phyloP scores from a whole-genome alignment of 495 filamentous ascomycete species.

The Hypoxylon perforatum region DNA sequence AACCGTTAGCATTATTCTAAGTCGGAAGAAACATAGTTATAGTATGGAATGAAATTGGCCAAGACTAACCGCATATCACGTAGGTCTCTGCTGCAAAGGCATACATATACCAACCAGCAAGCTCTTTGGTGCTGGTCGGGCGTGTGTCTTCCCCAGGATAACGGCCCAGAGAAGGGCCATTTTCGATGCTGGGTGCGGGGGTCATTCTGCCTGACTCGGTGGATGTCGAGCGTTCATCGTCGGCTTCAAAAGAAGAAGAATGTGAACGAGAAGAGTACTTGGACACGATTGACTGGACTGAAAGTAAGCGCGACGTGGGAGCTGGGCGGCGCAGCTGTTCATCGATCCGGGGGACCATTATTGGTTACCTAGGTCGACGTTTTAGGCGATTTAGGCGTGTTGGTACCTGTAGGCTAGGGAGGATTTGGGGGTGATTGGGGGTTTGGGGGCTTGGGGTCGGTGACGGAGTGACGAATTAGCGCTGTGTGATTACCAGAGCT shows the following conservation, averaged over 20 bases:
- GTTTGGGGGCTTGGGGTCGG: neutral
- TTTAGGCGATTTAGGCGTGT: no score
- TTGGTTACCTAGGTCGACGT: constrained; percentile 23
- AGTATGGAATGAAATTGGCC: constrained; percentile 14
- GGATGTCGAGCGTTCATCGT: constrained; percentile 69
- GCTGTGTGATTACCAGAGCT: constrained; percentile 20
- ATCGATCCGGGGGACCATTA: constrained; percentile 52
- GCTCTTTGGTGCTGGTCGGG: constrained; percentile 85
- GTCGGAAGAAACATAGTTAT: neutral
- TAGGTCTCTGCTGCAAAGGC: constrained; percentile 98
- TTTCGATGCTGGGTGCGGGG: constrained; percentile 40
- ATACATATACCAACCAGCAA: constrained; percentile 95
- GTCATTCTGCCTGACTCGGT: constrained; percentile 54
- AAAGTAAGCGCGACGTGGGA: constrained; percentile 55
- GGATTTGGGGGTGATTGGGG: neutral
- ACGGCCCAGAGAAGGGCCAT: constrained; percentile 37
- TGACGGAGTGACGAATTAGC: constrained; percentile 25
- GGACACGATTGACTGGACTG: constrained; percentile 56
- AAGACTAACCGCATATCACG: constrained; percentile 84
- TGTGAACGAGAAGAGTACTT: constrained; percentile 56
- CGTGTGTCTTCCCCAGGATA: constrained; percentile 90
- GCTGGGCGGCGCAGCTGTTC: constrained; percentile 45
- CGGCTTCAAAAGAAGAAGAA: constrained; percentile 68
- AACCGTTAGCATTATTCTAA: constrained; percentile 27
- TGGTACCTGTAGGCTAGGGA: constrained; percentile 1